Evolutionary conservation across 192 early-diverging fungal species (phyloP), one percentile per base, ranked within the genome.

Genomic region (Cetraspora pellucida): DNA sequence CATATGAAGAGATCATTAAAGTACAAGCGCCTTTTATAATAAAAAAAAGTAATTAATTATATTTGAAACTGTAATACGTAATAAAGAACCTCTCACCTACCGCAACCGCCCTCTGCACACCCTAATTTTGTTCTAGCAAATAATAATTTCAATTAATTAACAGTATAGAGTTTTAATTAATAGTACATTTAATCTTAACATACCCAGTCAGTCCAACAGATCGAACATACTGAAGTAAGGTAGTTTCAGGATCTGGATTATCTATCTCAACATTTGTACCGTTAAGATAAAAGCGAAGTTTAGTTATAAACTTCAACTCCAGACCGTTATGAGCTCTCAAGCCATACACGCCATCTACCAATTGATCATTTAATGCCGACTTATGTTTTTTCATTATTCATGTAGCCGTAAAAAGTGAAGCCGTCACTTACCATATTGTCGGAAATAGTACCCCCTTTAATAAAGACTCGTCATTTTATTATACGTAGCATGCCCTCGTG

Each of bases 71-170:
- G 0, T 30, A 21, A 0, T 4, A 17, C 19, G 43, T 31, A 17
- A 2, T 16, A 55, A 49, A 25, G 25, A 61, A 50, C 23, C 27
- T 65, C 19, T 19, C 27, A 78, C 82, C 52, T 79, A 77, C 89
- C 91, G 78, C 90, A 92, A 19, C 91, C 91, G 78, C 92, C 91
- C 74, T 93, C 93, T 61, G 87, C 90, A 77, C 93, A 95, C 27
- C 94, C 94, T 21, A 95, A 85, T 81, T 95, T 95, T 30, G 93
- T 92, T 27, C 74, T 76, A 54, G n/a, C n/a, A n/a, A n/a, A 14
- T 31, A 30, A n/a, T 17, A 58, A 25, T 37, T 37, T 37, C 37
- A 37, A 37, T 37, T 37, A 37, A 37, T 37, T 37, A 37, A 37
- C 37, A 74, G 59, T 44, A 43, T 16, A 27, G 19, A 43, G 5